Evolutionary conservation across 495 filamentous ascomycete species (phyloP), one percentile per base, ranked within the genome.

Genomic region (Aspergillus bridgeri): DNA sequence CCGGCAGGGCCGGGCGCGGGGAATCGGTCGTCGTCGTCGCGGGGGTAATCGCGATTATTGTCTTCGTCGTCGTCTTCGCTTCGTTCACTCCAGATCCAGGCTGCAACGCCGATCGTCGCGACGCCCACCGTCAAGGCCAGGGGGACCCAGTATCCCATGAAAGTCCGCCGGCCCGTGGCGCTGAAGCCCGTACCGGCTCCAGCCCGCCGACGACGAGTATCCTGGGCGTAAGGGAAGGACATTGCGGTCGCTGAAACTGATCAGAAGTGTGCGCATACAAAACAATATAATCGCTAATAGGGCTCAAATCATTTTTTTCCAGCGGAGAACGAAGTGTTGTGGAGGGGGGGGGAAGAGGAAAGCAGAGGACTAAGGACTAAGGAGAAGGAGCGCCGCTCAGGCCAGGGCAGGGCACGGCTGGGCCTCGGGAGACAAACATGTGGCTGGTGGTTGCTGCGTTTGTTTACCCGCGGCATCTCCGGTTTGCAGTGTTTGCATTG

Each of bases 71-170:
- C 83, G 19, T 90, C 88, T 62, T 88, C 87, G 56, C 75, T 82
- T 67, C 90, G 85, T 75, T 94, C 90, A 72, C 88, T 93, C 92
- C 91, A 96, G 25, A 92, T 83, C 92, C 92, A 97, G 21, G 92
- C 90, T 23, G 86, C 92, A 51, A 94, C 75, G 25, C 91, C 90
- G 52, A 89, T 81, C 21, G 92, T 89, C 38, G 92, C 92, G 61
- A 92, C 81, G 50, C 91, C 91, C 38, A 93, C 85, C 43, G 92
- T 96, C 58, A 96, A 67, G 51, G 85, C 86, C 46, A 96, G 75
- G 54, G 92, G 92, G 53, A 93, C 81, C 90, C 91, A 96, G 74
- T 92, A 91, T 65, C 87, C 84, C 67, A 89, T 77, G 51, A 87
- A 82, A 53, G 84, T 83, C 64, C 90, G 86, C 64, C 84, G 79